These are phyloP conservation scores for Rhizopogon rudus DNA, from an alignment of 768 basidiomycete genomes.

Conservation along the genomic window DNA sequence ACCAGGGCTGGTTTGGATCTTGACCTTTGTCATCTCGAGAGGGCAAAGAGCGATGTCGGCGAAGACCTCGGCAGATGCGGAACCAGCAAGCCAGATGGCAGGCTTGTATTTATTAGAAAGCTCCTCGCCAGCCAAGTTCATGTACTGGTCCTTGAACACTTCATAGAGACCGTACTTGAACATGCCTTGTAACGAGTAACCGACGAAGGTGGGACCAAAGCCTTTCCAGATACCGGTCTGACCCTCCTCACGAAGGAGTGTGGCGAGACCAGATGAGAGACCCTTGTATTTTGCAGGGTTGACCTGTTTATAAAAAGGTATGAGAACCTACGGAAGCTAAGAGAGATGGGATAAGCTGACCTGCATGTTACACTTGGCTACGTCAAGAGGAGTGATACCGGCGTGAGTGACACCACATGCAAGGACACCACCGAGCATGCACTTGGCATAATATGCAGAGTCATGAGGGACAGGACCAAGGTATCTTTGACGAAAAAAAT, in stretches of 20 bases:
- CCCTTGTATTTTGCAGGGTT: conserved; percentile 73
- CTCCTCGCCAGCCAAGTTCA: conserved; percentile 87
- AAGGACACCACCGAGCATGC: conserved; percentile 82
- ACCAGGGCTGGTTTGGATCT: conserved; percentile 72
- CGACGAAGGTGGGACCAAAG: conserved; percentile 87
- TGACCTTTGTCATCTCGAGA: conserved; percentile 90
- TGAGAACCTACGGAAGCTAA: neutral
- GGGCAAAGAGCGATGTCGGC: conserved; percentile 96
- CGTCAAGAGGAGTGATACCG: conserved; percentile 82
- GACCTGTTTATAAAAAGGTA: conserved; percentile 41
- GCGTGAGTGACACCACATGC: conserved; percentile 89
- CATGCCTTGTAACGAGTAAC: conserved; percentile 94
- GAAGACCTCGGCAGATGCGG: conserved; percentile 93
- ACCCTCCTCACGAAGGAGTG: conserved; percentile 77
- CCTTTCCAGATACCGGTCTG: conserved; percentile 90
- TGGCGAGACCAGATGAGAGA: conserved; percentile 52
- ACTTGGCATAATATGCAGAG: conserved; percentile 72
- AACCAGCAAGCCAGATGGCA: conserved; percentile 89
- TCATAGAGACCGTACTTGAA: conserved; percentile 99
- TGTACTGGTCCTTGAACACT: conserved; percentile 91
- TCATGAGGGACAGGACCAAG: conserved; percentile 76
- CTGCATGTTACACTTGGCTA: conserved; percentile 93
- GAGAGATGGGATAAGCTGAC: conserved; percentile 29
- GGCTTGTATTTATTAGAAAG: conserved; percentile 76
- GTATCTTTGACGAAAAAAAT: conserved; percentile 35